Base-by-base conservation (phyloP, 192 early-diverging fungal species). In the Coemansia sp. region DNA sequence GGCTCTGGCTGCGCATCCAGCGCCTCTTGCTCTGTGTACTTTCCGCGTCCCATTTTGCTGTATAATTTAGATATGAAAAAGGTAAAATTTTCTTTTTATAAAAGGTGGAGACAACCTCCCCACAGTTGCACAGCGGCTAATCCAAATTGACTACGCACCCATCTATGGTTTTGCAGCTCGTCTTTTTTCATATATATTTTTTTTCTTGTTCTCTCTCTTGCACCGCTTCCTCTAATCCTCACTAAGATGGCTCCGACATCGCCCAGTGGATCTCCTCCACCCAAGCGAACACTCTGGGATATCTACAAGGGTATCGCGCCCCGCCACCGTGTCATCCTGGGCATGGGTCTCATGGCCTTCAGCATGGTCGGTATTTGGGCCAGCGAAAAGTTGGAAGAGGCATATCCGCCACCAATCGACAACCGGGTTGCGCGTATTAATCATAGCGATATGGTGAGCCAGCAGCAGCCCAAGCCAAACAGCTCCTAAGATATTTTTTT, bases 261-360 rank as follows among this genome's bases (percentile, higher is more conserved):
- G 30, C 3, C 22, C 32, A 22, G 58, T 39, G 58, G 49, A 52
- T 59, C 69, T n/a, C 24, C 32, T 59, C 56, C 61, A 11, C 59
- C 62, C 22, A 67, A 62, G 12, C 77, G 72, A 44, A 65, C 75
- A 15, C 52, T 82, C 32, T 82, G 80, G 80, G 32, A 41, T 3
- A 70, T 77, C 16, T 82, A 82, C 71, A 82, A 82, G 69, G 71
- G 71, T 35, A 68, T 82, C 32, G 68, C 61, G 70, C 80, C 80
- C 9, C 74, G 75, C 37, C 59, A 73, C 69, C 80, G 80, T 52
- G 70, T 82, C 45, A 72, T 76, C 43, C 59, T 82, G 27, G 80
- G 80, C 68, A 74, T 82, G 75, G 71, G 71, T 40, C 74, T 82
- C 65, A 82, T 82, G 80, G 80, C 68, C 24, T 74, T 82, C 62